Evolutionary conservation across 148 eudicot species (phyloP), one percentile per base, ranked within the genome.

Genomic region (Rhododendron simsii): DNA sequence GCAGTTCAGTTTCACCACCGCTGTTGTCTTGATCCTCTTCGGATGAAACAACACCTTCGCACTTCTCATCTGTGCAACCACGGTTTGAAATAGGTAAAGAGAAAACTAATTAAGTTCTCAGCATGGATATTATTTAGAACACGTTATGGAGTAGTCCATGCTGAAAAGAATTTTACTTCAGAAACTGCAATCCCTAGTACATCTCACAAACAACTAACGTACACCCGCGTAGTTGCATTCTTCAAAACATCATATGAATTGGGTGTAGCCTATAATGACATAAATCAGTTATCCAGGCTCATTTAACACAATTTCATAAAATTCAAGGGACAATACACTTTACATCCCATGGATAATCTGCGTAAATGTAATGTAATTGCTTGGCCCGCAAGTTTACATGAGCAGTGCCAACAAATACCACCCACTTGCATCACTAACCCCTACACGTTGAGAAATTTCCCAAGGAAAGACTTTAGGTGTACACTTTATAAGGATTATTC

Each of bases 21-120:
- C 98, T 95, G 78, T 93, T 95, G 23, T 92, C 96, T 85, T 92
- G 95, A 33, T 96, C 99, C 88, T 96, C 99, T 41, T 96, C 99
- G 0, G 99, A 96, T 63, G 99, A 96, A 23, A 94, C 96, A 51
- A 90, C 94, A 61, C 91, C 98, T 86, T 94, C 99, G 18, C 93
- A 89, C 67, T 93, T 94, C 59, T 94, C 99, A 84, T 95, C 99
- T 94, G 77, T 81, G 2, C 51, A 86, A 47, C 63, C 53, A 84
- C 41, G 8, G 23, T 74, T 79, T 9, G 28, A 83, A 75, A 74
- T 50, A 39, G 28, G 81, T 55, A 15, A 55, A 15, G 45, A 81
- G 33, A 73, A 20, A 28, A 26, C n/a, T 37, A 87, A 59, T 20
- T 5, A 59, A 20, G 9, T 59, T 20, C n/a, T 18, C 8, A 3